Evolutionary conservation across 345 rosid genomes (phyloP).

Genomic region (Eucalyptus sideroxylon): DNA sequence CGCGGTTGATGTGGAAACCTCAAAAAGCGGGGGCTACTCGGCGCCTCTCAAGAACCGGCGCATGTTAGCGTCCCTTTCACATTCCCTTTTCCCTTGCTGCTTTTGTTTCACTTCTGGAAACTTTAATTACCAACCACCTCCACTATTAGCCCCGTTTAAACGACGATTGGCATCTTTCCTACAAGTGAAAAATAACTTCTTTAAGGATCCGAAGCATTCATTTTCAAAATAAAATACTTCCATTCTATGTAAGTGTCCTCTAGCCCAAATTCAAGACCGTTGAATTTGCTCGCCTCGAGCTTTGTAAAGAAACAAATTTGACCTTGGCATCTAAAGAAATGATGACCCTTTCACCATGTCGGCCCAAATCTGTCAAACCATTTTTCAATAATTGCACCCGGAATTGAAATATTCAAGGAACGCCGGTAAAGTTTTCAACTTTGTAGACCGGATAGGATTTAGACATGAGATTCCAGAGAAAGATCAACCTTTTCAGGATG

Average conservation of each 20-base stretch:
- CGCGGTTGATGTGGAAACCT: background rate
- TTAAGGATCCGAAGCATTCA: background rate
- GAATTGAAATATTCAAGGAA: background rate
- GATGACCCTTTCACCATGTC: background rate
- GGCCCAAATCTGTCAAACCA: background rate
- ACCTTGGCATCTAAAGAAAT: background rate
- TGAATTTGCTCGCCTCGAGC: background rate
- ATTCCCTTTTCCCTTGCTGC: background rate
- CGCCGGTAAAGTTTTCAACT: background rate
- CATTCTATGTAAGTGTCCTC: background rate
- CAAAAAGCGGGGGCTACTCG: background rate
- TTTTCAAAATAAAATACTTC: background rate
- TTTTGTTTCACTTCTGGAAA: background rate
- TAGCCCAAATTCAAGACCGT: background rate
- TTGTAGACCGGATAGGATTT: background rate
- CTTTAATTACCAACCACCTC: background rate
- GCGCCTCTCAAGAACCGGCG: background rate
- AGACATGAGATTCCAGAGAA: background rate
- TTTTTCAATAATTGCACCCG: background rate
- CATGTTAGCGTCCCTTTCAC: background rate
- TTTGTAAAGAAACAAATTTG: background rate
- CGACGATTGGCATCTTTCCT: background rate
- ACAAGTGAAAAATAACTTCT: background rate
- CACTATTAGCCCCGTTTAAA: background rate
- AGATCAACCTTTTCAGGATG: background rate